Conservation (phyloP, 106 monocot genomes). For the Alisma plantagoaquatica region DNA sequence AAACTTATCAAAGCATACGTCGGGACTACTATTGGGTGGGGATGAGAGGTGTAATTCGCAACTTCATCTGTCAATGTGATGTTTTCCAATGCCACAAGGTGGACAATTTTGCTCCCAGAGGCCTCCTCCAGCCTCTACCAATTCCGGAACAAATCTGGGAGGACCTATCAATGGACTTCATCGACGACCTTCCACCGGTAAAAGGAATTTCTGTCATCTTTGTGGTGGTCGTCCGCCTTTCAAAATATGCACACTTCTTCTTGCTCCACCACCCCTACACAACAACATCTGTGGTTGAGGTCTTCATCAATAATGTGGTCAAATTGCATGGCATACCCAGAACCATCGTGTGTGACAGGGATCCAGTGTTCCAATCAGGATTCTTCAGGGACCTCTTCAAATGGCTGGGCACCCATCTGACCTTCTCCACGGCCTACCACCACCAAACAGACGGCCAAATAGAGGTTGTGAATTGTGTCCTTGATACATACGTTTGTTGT, state of each 20-base stretch:
- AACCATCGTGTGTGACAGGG: not conserved
- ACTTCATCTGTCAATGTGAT: not conserved
- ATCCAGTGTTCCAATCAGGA: not conserved
- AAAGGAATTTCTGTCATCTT: not conserved
- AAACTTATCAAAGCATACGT: not conserved
- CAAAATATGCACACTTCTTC: conserved; percentile 3
- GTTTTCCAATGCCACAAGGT: not conserved
- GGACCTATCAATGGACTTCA: conserved; percentile 1
- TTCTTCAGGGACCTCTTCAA: conserved; percentile 1
- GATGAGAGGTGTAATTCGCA: not conserved
- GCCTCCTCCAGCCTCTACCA: not conserved
- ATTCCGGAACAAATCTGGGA: not conserved
- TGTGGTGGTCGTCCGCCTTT: not conserved
- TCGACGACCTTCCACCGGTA: not conserved
- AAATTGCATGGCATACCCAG: conserved; percentile 2
- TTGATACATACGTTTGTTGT: not conserved
- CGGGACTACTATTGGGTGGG: not conserved
- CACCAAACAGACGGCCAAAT: conserved; percentile 9
- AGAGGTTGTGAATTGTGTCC: conserved; percentile 2
- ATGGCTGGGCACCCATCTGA: not conserved
- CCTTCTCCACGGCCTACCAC: not conserved
- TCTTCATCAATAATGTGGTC: not conserved
- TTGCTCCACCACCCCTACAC: not conserved
- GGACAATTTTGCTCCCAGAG: not conserved
- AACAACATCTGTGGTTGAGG: not conserved